Base-by-base conservation (phyloP, 306 rosid species). In the Inga laurina region DNA sequence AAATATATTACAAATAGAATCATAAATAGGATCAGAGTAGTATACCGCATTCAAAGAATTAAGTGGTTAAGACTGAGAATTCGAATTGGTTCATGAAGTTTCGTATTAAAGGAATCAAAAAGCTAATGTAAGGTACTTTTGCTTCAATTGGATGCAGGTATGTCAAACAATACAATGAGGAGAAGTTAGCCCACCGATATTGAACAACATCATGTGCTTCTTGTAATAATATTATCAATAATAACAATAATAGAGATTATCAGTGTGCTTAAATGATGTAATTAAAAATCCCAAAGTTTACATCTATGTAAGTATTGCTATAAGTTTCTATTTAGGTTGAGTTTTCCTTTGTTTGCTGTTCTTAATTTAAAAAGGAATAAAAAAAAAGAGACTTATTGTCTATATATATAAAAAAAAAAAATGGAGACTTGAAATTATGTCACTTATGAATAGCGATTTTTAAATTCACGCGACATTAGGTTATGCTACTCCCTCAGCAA, bases 141-240 rank as follows among this genome's bases (percentile, higher is more conserved):
- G 3, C 35, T n/a, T 44, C 35, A n/a, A 74, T 24, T 15, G 30
- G 78, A 56, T 75, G 69, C 79, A 75, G 79, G 35, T 75, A 56
- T 37, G 79, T 21, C 3, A 10, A 75, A 37, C 67, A 75, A 21
- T 75, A 75, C 34, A 56, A 75, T 22, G 56, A 75, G 69, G 79
- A 75, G 51, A 75, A 75, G 49, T n/a, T 75, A 39, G 79, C 79
- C 16, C 79, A 75, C 51, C 79, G 69, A 39, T 75, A 21, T 56
- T 75, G 79, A 75, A 54, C 3, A 54, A 2, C 46, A 6, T 7
- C 41, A 39, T 39, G 41, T 39, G 41, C 35, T 4, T 34, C 16
- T 44, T 62, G 34, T 32, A 66, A 66, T 18, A 35, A 18, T 67
- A 35, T 14, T 49, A 49, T 3, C 16, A 4, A 15, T 15, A 49